Evolutionary conservation across 192 early-diverging fungal genomes (phyloP), one percentile per base, ranked within the genome.

Genomic region (Rhizoclosmatium sp.): DNA sequence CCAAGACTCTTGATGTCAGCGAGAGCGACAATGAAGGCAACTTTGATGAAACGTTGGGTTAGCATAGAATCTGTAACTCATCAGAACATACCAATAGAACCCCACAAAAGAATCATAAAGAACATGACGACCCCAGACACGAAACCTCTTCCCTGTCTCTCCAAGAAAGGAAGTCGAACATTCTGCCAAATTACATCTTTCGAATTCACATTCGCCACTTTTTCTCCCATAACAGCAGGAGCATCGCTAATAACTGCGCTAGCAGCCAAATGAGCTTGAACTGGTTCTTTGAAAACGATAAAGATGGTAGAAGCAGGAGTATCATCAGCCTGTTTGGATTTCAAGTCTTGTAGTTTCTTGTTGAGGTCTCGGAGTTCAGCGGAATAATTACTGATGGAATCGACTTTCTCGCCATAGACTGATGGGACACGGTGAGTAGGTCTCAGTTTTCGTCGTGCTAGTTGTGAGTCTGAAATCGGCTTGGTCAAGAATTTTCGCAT

Each of bases 101-200:
- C 89, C 95, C 94, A 97, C 66, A 92, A 79, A 10, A 94, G 68
- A 3, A 90, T 87, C 79, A 97, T 80, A 3, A 82, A 91, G 7
- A 91, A 69, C 0, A 88, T 85, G 14, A 86, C 60, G 1, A 77
- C 56, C 16, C 89, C 81, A 40, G 91, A 88, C 12, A 92, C 23
- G 62, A 91, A 61, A n/a, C 80, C 84, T 48, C 93, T 85, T 19
- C 86, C 71, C 39, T 92, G 81, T 4, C 91, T 86, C 48, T 85
- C 72, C 51, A 84, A 83, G 21, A 83, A 82, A 4, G 78, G 71
- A 16, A 92, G 78, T 56, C 88, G 88, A 65, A 95, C 84, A 69
- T 95, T 96, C 5, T 86, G 80, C 96, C 96, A 97, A 51, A 95
- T 89, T 12, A 97, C 81, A 82, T 97, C 93, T 80, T 97, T 93